phyloP scores from a whole-genome alignment of 768 basidiomycete genomes.

The Mycena maculata region DNA sequence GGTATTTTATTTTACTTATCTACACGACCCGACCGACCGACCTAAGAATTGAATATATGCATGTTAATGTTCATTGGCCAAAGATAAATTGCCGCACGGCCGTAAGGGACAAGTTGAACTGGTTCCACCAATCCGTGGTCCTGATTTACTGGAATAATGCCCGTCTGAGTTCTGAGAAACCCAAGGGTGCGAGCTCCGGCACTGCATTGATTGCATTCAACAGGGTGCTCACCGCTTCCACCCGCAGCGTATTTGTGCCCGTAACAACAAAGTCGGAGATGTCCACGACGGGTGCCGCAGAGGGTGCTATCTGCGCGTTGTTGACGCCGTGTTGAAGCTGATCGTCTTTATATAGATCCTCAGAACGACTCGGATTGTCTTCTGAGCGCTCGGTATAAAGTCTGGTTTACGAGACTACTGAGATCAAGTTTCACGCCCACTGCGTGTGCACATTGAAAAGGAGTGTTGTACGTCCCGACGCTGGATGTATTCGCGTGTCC shows the following conservation, averaged over 20 bases:
- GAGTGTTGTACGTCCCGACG: slow-evolving; percentile 31
- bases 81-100: slow-evolving; percentile 20
- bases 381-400: too few relatives aligned
- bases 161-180: slow-evolving; percentile 16
- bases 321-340: too few relatives aligned
- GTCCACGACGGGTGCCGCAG: slow-evolving; percentile 25
- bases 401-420: too few relatives aligned
- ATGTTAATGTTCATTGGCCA: too few relatives aligned
- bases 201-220: slow-evolving; percentile 33
- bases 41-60: too few relatives aligned
- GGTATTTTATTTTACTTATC: too few relatives aligned
- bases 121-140: slow-evolving; percentile 27
- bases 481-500: slow-evolving; percentile 25
- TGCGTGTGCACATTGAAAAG: slow-evolving; percentile 24
- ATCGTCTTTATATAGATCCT: too few relatives aligned
- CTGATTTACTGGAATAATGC: slow-evolving; percentile 17
- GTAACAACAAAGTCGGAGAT: slow-evolving; percentile 22
- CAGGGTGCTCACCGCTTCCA: slow-evolving; percentile 31
- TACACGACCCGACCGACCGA: too few relatives aligned
- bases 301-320: too few relatives aligned
- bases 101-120: slow-evolving; percentile 29
- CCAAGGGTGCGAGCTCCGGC: slow-evolving; percentile 17
- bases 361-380: too few relatives aligned
- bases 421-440: slow-evolving; percentile 31
- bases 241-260: slow-evolving; percentile 25